Percentiles rank a stretch among this genome's conserved stretches.
phyloP scores from a whole-genome alignment of 176 grass and related monocot species.

The Pontederia paniculata region DNA sequence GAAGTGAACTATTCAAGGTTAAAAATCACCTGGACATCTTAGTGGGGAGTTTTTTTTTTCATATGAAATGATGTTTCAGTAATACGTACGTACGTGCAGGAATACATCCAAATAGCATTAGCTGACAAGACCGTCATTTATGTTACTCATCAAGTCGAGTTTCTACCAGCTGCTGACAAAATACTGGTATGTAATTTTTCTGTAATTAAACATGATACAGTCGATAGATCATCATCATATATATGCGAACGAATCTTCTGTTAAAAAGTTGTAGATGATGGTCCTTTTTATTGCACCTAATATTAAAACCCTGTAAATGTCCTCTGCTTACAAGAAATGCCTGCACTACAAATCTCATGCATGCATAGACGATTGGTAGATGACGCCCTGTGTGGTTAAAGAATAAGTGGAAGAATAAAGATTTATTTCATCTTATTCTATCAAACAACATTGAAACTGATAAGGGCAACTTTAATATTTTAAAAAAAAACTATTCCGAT shows the following conservation, averaged over 20 bases:
- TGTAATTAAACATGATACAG: not conserved
- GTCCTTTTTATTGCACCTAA: not conserved
- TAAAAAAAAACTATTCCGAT: too few relatives aligned
- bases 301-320: too few relatives aligned
- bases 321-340: too few relatives aligned
- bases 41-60: not conserved
- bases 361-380: too few relatives aligned
- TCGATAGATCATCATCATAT: not conserved
- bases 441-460: too few relatives aligned
- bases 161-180: conserved; percentile 86
- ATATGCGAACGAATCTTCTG: too few relatives aligned
- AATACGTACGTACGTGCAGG: conserved; percentile 43
- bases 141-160: conserved; percentile 99
- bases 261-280: not conserved
- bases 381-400: too few relatives aligned
- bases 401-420: too few relatives aligned
- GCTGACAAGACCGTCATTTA: conserved; percentile 83
- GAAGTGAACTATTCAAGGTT: conserved; percentile 92
- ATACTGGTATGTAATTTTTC: conserved; percentile 43
- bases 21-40: not conserved
- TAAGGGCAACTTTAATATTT: too few relatives aligned
- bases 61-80: too few relatives aligned
- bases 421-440: too few relatives aligned
- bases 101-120: conserved; percentile 76
- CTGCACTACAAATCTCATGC: too few relatives aligned